These are phyloP conservation scores for Przewalskia tangutica DNA, from an alignment of 257 asterid genomes.

Conservation along the genomic window DNA sequence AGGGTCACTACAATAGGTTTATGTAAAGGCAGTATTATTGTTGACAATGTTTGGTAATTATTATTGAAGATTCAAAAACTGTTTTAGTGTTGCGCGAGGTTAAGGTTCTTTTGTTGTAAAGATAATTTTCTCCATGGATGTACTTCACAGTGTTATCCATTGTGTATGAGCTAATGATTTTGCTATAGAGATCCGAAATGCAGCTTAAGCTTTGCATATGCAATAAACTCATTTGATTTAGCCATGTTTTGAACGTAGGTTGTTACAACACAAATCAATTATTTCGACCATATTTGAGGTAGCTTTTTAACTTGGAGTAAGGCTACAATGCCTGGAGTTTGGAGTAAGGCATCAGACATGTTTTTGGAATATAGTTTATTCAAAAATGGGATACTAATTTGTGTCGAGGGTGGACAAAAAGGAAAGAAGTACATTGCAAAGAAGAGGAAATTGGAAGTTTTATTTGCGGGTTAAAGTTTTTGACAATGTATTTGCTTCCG, in stretches of 20 bases:
- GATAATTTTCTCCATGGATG: neutral
- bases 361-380: too few species aligned
- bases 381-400: too few species aligned
- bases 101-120: neutral
- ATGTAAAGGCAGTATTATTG: neutral
- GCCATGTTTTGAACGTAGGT: neutral
- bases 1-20: neutral
- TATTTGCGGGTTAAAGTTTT: slow-evolving; percentile 12
- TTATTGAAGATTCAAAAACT: neutral
- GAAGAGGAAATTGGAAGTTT: too few species aligned
- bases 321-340: too few species aligned
- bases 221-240: neutral
- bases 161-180: neutral
- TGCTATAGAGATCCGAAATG: neutral
- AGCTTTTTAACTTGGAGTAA: neutral
- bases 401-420: too few species aligned
- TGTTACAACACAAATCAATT: neutral
- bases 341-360: too few species aligned
- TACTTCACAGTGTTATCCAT: neutral
- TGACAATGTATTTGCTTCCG: slow-evolving; percentile 87
- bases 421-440: too few species aligned
- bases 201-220: neutral
- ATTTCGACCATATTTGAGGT: neutral
- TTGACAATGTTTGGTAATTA: neutral
- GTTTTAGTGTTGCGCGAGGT: neutral